Conservation (phyloP, 2,329 filamentous ascomycete genomes). For the Sphaerulina populicola region DNA sequence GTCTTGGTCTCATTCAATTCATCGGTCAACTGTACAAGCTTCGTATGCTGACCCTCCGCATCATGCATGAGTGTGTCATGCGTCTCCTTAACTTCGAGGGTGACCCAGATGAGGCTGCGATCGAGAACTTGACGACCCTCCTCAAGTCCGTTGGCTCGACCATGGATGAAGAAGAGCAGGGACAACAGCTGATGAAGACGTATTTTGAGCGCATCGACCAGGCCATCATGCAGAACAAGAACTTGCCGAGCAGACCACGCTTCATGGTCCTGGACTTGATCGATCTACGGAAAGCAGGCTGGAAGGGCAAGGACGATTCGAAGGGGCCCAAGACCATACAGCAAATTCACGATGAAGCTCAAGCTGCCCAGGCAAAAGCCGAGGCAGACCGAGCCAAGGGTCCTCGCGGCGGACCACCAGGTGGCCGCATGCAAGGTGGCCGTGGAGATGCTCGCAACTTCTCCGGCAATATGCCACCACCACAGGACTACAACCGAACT, state of each 20-base stretch:
- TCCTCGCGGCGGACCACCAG: slow-evolving; percentile 56
- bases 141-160: slow-evolving; percentile 84
- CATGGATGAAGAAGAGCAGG: slow-evolving; percentile 71
- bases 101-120: slow-evolving; percentile 85
- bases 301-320: slow-evolving; percentile 86
- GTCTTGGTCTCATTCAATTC: slow-evolving; percentile 96
- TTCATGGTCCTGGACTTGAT: slow-evolving; percentile 97
- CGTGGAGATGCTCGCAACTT: slow-evolving; percentile 84
- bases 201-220: slow-evolving; percentile 85
- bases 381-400: slow-evolving; percentile 49
- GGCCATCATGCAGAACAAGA: slow-evolving; percentile 68
- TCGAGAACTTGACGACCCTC: slow-evolving; percentile 90
- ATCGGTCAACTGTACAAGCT: slow-evolving; percentile 99
- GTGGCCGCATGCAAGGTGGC: slow-evolving; percentile 63
- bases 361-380: slow-evolving; percentile 69
- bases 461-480: slow-evolving; percentile 57
- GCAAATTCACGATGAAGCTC: slow-evolving; percentile 78
- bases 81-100: slow-evolving; percentile 94
- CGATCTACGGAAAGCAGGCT: slow-evolving; percentile 68
- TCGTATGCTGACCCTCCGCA: slow-evolving; percentile 94
- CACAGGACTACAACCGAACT: slow-evolving; percentile 62
- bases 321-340: slow-evolving; percentile 97
- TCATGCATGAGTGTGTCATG: slow-evolving; percentile 99
- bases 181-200: slow-evolving; percentile 75
- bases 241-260: slow-evolving; percentile 71